These are phyloP conservation scores for Penicillium atrosanguineum DNA, from an alignment of 495 filamentous ascomycete genomes.

Conservation along the genomic window DNA sequence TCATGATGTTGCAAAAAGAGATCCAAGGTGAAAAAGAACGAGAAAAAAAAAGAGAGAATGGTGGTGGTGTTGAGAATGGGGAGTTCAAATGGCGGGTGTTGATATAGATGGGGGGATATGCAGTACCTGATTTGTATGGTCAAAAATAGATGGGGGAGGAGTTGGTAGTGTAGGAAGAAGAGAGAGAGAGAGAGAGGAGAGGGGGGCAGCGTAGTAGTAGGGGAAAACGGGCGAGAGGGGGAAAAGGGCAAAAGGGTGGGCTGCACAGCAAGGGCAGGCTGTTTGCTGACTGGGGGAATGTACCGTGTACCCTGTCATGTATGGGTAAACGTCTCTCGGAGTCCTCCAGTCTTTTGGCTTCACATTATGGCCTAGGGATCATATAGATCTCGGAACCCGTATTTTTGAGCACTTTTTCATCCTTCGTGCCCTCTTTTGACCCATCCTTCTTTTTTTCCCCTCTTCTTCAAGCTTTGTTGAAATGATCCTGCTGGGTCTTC, in stretches of 20 bases:
- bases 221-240: constrained; percentile 52
- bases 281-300: constrained; percentile 26
- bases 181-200: constrained; percentile 37
- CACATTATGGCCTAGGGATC: not conserved
- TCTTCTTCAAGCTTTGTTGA: not conserved
- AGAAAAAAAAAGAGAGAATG: constrained; percentile 20
- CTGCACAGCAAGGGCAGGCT: constrained; percentile 15
- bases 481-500: not conserved
- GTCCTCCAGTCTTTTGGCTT: not conserved
- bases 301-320: constrained; percentile 3
- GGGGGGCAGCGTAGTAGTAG: constrained; percentile 56
- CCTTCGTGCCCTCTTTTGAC: not conserved
- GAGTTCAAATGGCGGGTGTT: constrained; percentile 28
- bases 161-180: constrained; percentile 53
- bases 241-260: constrained; percentile 31
- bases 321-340: not conserved
- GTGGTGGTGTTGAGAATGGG: constrained; percentile 18
- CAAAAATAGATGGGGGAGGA: constrained; percentile 55
- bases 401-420: not conserved
- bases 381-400: not conserved
- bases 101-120: constrained; percentile 37
- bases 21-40: constrained; percentile 13
- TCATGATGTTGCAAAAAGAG: constrained; percentile 13
- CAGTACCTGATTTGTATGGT: constrained; percentile 52
- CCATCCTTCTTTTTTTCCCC: not conserved